Percentiles rank a stretch among this genome's conserved stretches.
Evolutionary conservation across 2,329 filamentous ascomycete genomes (phyloP).

Genomic region (Cercospora sp.): DNA sequence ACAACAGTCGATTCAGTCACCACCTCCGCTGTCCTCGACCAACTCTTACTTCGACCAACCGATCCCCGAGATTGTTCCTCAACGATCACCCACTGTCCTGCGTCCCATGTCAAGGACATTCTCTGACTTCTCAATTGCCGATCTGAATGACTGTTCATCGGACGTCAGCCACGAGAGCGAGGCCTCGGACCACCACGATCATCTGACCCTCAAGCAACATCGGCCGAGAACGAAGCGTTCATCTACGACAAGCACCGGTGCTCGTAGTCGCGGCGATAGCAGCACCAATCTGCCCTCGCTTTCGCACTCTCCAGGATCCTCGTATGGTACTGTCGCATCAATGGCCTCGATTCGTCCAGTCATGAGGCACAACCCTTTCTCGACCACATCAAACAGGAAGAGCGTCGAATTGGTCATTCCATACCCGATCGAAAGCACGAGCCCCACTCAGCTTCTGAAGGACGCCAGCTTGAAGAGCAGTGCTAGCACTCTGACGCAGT

Average conservation of each 20-base stretch:
- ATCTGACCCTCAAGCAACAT: constrained; percentile 30
- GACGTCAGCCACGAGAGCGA: constrained; percentile 37
- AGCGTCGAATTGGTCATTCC: constrained; percentile 49
- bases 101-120: constrained; percentile 41
- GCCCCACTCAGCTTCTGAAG: constrained; percentile 26
- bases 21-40: constrained; percentile 25
- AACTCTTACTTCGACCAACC: constrained; percentile 30
- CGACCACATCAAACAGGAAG: constrained; percentile 37
- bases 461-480: constrained; percentile 37
- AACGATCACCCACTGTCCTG: constrained; percentile 49
- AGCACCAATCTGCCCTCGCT: constrained; percentile 46
- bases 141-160: constrained; percentile 22
- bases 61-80: constrained; percentile 48
- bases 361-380: constrained; percentile 44
- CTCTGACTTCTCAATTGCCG: constrained; percentile 43
- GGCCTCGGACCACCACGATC: constrained; percentile 44
- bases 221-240: constrained; percentile 26
- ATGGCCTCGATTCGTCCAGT: constrained; percentile 46
- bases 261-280: constrained; percentile 13
- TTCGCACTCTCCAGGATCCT: constrained; percentile 49
- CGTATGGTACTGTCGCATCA: constrained; percentile 44
- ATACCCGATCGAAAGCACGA: constrained; percentile 33
- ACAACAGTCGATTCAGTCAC: constrained; percentile 33
- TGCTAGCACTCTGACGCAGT: constrained; percentile 36
- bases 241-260: constrained; percentile 17